Conservation (phyloP, 768 basidiomycete species). For the Galerina marginata region DNA sequence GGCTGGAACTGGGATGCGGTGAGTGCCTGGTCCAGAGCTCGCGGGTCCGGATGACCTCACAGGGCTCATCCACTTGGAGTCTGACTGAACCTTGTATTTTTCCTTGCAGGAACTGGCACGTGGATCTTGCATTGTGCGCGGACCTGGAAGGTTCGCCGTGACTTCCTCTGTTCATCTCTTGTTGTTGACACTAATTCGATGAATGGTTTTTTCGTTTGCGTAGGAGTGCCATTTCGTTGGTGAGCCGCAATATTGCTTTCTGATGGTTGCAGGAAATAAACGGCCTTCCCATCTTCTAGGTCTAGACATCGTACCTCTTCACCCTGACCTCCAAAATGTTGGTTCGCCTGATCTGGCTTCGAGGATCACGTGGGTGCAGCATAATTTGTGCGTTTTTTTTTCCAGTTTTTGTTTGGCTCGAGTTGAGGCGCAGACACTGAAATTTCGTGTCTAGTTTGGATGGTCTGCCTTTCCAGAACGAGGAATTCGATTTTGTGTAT, state of each 20-base stretch:
- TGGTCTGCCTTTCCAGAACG: constrained; percentile 68
- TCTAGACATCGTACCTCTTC: constrained; percentile 73
- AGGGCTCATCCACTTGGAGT: background rate
- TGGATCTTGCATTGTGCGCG: constrained; percentile 74
- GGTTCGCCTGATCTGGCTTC: constrained; percentile 60
- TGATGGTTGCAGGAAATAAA: too few relatives aligned
- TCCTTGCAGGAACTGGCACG: constrained; percentile 62
- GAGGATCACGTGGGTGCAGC: constrained; percentile 73
- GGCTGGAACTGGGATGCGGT: constrained; percentile 80
- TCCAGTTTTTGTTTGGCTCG: constrained; percentile 1
- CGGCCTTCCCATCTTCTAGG: constrained; percentile 38
- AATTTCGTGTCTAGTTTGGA: constrained; percentile 54
- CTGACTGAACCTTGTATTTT: background rate
- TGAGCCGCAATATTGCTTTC: constrained; percentile 28
- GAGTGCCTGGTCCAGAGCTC: constrained; percentile 26
- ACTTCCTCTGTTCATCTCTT: constrained; percentile 8
- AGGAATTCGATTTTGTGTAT: constrained; percentile 81
- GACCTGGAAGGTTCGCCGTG: constrained; percentile 60
- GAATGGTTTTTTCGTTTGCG: background rate
- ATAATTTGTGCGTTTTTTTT: constrained; percentile 67
- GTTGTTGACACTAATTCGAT: constrained; percentile 6
- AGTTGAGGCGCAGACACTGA: background rate
- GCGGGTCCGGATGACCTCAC: background rate
- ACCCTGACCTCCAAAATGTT: constrained; percentile 69
- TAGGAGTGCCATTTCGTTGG: constrained; percentile 70